Conservation (phyloP, 768 basidiomycete species). For the Hygrocybe coccinea region DNA sequence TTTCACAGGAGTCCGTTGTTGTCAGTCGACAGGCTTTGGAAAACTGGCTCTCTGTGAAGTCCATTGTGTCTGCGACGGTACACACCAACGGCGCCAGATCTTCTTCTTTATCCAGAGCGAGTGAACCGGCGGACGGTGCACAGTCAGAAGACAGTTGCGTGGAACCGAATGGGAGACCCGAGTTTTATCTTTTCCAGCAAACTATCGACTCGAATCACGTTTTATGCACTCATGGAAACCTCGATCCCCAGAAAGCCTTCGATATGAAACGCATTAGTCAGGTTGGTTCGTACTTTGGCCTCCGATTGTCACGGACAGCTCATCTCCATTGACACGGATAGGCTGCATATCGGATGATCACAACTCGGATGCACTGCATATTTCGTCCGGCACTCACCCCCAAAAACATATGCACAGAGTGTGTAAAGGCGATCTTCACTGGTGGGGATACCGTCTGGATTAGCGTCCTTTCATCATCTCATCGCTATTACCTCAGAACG, state of each 20-base stretch:
- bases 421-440: slow-evolving; percentile 52
- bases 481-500: slow-evolving; percentile 44
- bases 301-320: not conserved
- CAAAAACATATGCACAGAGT: slow-evolving; percentile 55
- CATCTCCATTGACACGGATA: slow-evolving; percentile 21
- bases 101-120: not conserved
- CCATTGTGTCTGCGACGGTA: slow-evolving; percentile 24
- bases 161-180: not conserved
- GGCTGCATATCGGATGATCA: slow-evolving; percentile 43
- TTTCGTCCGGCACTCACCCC: slow-evolving; percentile 47
- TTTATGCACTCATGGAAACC: slow-evolving; percentile 54
- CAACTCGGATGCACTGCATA: slow-evolving; percentile 39
- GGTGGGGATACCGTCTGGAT: slow-evolving; percentile 39
- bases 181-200: not conserved
- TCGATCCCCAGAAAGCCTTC: slow-evolving; percentile 55
- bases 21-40: slow-evolving; percentile 58
- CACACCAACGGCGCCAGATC: not conserved
- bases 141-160: not conserved
- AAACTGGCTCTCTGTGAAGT: slow-evolving; percentile 50
- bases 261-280: slow-evolving; percentile 66
- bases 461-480: slow-evolving; percentile 3
- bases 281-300: slow-evolving; percentile 29
- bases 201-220: slow-evolving; percentile 43
- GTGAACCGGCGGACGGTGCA: not conserved
- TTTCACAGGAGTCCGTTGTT: slow-evolving; percentile 49